Conservation (phyloP, 108 stramenopile genomes). For the Fragilariopsis cylindrus region DNA sequence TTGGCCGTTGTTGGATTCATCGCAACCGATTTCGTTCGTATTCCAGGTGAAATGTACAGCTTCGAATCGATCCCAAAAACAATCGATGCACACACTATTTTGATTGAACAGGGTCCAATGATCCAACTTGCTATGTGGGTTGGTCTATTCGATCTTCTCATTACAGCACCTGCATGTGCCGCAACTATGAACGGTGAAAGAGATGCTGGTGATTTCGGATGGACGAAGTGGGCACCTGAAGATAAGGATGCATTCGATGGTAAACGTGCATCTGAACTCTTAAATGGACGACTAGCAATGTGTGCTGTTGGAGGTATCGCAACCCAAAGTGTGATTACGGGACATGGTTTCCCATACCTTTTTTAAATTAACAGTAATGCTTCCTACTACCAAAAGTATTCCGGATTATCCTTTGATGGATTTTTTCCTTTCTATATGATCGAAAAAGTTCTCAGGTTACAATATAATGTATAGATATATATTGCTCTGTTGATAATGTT, state of each 20-base stretch:
- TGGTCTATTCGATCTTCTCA: conserved; percentile 61
- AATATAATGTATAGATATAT: no score
- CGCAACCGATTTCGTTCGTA: conserved; percentile 81
- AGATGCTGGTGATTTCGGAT: conserved; percentile 70
- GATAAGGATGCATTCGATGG: conserved; percentile 46
- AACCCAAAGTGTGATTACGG: conserved; percentile 79
- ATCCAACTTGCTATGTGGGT: conserved; percentile 75
- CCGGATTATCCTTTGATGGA: no score
- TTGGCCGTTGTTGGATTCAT: conserved; percentile 83
- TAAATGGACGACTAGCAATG: conserved; percentile 94
- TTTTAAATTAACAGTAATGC: conserved; percentile 8
- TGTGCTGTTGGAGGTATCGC: conserved; percentile 90
- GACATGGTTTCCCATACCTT: conserved; percentile 91
- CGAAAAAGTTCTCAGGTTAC: no score
- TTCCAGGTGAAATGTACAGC: conserved; percentile 84
- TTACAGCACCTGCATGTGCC: conserved; percentile 46
- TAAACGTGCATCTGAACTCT: conserved; percentile 49
- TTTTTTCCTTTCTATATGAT: no score
- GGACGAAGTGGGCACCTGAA: conserved; percentile 57
- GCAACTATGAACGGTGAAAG: conserved; percentile 74
- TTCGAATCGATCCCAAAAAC: conserved; percentile 79
- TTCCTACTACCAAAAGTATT: no score
- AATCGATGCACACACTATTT: conserved; percentile 77
- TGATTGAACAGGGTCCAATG: conserved; percentile 63
- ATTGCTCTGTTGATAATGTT: no score